Evolutionary conservation across 2,329 filamentous ascomycete species (phyloP), one percentile per base, ranked within the genome.

Genomic region (Diaporthe vaccinii): DNA sequence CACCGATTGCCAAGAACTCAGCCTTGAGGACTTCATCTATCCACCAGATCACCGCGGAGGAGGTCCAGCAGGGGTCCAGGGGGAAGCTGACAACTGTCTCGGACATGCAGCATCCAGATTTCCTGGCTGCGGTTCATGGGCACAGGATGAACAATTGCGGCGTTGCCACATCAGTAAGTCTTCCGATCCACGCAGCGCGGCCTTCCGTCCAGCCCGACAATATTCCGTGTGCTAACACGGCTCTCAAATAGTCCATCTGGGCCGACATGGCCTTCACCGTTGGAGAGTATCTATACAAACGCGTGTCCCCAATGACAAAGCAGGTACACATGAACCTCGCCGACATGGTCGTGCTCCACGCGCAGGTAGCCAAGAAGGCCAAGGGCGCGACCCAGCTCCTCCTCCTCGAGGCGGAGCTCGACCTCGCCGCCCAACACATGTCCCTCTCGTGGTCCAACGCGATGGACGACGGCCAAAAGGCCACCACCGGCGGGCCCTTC

Each of bases 141-240:
- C 51, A 55, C n/a, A 55, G 12, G 51, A 55, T 55, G 51, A 55
- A 55, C 51, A 55, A 55, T 15, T 55, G 51, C 51, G 51, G 51
- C 25, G 51, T 55, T 31, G 51, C 51, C 25, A 55, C 51, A 31
- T 55, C 51, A 55, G 51, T 55, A 28, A 55, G 51, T 55, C 25
- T 55, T 9, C 51, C 51, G 7, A 12, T 55, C 12, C 51, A 31
- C 51, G 14, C n/a, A 55, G 51, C 15, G 17, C 15, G 7, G 44
- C 44, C 44, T 22, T 46, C 41, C 1, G 41, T 44, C 44, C 44
- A 46, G 44, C 44, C 3, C 5, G 17, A 46, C 17, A 46, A 20
- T 46, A 46, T 20, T n/a, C n/a, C n/a, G 15, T 55, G 6, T 55
- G 7, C 14, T 55, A 25, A 55, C 51, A 28, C 25, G 25, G 12